These are phyloP conservation scores for Cucurbita ficifolia DNA, from an alignment of 306 rosid genomes.

Conservation along the genomic window DNA sequence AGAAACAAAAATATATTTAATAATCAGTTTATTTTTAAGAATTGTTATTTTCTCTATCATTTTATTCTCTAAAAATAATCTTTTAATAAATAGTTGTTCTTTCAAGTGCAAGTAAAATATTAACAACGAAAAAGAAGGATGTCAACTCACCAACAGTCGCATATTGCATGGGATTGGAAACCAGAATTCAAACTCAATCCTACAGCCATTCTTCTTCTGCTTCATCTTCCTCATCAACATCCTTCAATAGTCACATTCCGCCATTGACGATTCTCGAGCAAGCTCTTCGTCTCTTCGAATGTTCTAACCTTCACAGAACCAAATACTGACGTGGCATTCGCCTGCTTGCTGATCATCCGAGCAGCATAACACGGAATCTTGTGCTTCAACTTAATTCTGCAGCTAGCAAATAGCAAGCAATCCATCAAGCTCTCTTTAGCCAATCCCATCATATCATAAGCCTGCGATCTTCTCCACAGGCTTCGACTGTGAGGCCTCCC, in stretches of 20 bases:
- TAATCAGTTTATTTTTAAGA: too few species aligned
- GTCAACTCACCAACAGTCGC: neutral
- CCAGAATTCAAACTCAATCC: neutral
- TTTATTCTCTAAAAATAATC: too few species aligned
- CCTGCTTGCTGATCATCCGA: constrained; percentile 43
- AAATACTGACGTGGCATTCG: constrained; percentile 40
- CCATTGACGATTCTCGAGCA: neutral
- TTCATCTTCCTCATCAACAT: constrained; percentile 5
- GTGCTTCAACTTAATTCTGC: constrained; percentile 8
- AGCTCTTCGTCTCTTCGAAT: neutral
- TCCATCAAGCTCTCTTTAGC: constrained; percentile 54
- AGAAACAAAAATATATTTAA: too few species aligned
- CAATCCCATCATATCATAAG: constrained; percentile 42
- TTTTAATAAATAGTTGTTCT: too few species aligned
- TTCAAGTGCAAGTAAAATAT: too few species aligned
- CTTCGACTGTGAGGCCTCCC: constrained; percentile 36
- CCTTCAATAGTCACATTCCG: constrained; percentile 1
- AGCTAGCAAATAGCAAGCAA: constrained; percentile 29
- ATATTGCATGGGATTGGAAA: neutral
- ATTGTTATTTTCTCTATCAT: too few species aligned
- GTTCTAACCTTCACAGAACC: constrained; percentile 16
- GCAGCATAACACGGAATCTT: constrained; percentile 34
- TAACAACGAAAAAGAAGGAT: neutral
- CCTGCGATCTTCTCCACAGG: constrained; percentile 68
- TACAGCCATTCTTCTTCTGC: neutral